Conservation (phyloP, 2,329 filamentous ascomycete species). For the Hirsutella rhossiliensis region DNA sequence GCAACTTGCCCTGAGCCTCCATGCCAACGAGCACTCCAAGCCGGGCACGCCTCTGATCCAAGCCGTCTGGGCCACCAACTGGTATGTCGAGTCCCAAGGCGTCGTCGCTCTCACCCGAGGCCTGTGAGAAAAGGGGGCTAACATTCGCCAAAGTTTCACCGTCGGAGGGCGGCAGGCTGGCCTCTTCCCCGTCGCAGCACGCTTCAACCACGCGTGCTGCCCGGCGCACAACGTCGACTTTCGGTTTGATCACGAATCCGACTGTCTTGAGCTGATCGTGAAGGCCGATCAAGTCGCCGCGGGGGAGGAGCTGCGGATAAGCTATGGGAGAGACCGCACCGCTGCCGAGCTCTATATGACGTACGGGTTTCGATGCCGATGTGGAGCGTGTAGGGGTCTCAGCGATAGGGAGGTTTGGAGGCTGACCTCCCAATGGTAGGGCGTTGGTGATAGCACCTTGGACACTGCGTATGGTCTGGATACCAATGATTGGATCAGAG, state of each 20-base stretch:
- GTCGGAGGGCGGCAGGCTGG: conserved; percentile 16
- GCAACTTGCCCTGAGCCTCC: conserved; percentile 23
- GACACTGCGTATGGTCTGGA: background rate
- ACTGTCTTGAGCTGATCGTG: conserved; percentile 29
- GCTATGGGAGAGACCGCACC: conserved; percentile 26
- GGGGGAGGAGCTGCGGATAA: conserved; percentile 39
- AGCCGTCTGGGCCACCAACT: conserved; percentile 32
- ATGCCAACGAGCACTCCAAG: conserved; percentile 18
- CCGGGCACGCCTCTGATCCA: conserved; percentile 15
- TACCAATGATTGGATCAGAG: too few relatives aligned
- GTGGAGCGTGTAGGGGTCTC: conserved; percentile 29
- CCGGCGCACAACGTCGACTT: conserved; percentile 31
- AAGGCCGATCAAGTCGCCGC: conserved; percentile 19
- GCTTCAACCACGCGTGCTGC: conserved; percentile 47
- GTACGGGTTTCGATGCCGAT: conserved; percentile 42
- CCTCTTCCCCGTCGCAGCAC: conserved; percentile 37
- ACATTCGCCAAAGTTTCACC: conserved; percentile 12
- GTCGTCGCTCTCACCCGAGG: background rate
- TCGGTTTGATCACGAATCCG: conserved; percentile 19
- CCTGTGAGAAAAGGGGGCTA: background rate
- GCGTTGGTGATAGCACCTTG: background rate
- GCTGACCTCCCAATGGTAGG: conserved; percentile 2
- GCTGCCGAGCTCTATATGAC: conserved; percentile 25
- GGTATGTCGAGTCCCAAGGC: conserved; percentile 30
- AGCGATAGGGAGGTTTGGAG: conserved; percentile 3